Conservation (phyloP, 2,329 filamentous ascomycete species). For the Penicillium polonicum region DNA sequence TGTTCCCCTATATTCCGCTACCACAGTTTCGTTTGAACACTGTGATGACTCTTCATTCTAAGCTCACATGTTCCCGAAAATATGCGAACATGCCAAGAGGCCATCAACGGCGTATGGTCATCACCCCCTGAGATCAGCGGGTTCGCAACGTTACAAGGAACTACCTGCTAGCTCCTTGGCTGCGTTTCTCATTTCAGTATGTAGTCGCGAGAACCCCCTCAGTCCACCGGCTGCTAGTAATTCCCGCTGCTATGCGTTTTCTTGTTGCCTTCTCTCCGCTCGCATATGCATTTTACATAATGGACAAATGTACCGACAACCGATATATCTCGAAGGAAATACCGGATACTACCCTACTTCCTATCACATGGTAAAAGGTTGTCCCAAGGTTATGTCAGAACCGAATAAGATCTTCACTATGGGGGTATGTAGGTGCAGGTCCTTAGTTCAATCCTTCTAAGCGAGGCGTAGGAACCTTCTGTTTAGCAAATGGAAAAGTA, state of each 20-base stretch:
- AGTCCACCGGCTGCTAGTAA: constrained; percentile 6
- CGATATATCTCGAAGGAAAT: neutral
- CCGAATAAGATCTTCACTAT: constrained; percentile 2
- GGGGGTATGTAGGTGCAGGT: neutral
- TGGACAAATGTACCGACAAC: neutral
- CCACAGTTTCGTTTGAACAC: neutral
- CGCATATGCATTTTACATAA: neutral
- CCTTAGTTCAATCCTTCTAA: neutral
- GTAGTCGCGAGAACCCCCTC: constrained; percentile 2
- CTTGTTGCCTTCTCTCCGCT: neutral
- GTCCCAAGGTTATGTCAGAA: neutral
- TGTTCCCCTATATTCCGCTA: neutral
- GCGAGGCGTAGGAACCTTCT: constrained; percentile 5
- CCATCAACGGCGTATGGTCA: neutral
- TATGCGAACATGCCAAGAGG: constrained; percentile 1
- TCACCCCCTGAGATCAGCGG: constrained; percentile 1
- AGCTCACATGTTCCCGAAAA: neutral
- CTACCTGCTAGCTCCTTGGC: constrained; percentile 15
- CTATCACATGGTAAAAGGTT: neutral
- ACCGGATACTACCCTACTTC: neutral
- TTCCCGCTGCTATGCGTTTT: neutral
- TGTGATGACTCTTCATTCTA: neutral
- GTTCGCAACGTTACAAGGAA: constrained; percentile 7
- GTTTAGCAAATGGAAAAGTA: neutral
- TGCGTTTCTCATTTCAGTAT: constrained; percentile 6